A percentile compares a stretch with the other conserved stretches of the same genome.
phyloP scores from a whole-genome alignment of 2,329 filamentous ascomycete species.

The Ceratocystiopsis brevicomis region DNA sequence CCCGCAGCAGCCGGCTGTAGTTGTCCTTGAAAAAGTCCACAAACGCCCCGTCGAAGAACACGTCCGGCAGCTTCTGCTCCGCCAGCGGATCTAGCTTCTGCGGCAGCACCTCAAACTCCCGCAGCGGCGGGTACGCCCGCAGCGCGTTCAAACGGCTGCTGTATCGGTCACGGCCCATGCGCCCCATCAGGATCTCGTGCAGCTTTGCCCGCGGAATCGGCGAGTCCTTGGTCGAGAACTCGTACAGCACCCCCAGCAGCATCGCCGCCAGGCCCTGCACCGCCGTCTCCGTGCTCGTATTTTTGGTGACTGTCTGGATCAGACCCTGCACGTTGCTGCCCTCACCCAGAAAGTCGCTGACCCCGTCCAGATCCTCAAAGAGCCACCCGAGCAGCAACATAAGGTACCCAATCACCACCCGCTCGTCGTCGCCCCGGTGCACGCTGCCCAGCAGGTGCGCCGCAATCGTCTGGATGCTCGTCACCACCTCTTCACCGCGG shows the following conservation, averaged over 20 bases:
- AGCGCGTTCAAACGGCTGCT: constrained; percentile 63
- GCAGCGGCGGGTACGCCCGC: constrained; percentile 56
- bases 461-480: constrained; percentile 73
- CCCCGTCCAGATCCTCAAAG: constrained; percentile 77
- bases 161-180: constrained; percentile 72
- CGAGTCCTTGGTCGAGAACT: constrained; percentile 95
- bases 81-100: constrained; percentile 39
- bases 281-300: constrained; percentile 42
- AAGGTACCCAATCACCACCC: constrained; percentile 66
- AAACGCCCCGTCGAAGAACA: constrained; percentile 72
- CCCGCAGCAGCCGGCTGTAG: constrained; percentile 65
- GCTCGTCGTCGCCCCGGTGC: constrained; percentile 56
- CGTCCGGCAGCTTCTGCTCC: constrained; percentile 46
- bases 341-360: constrained; percentile 84
- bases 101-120: constrained; percentile 76
- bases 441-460: constrained; percentile 71
- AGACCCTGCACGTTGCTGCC: constrained; percentile 82
- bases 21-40: constrained; percentile 94
- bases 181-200: constrained; percentile 56
- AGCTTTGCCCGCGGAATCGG: constrained; percentile 67
- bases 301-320: constrained; percentile 51
- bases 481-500: constrained; percentile 85
- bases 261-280: constrained; percentile 70
- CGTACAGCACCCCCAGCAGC: constrained; percentile 75
- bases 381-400: constrained; percentile 82